Base-by-base conservation (phyloP, 495 filamentous ascomycete species). In the Neurospora hispaniola region DNA sequence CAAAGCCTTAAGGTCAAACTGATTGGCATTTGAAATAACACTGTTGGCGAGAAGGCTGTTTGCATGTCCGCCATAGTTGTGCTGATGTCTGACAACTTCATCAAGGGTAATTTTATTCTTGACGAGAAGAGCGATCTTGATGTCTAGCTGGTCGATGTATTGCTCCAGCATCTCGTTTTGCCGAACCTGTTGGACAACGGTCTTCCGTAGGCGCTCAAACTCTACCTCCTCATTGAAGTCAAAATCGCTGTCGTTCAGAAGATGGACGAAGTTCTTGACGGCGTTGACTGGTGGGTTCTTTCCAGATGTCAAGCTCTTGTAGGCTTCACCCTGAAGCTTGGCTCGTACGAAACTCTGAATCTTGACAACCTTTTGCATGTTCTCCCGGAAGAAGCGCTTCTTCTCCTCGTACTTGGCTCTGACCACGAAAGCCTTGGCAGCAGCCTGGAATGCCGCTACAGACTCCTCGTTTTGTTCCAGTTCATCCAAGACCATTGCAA, bases 41-140 rank as follows among this genome's bases (percentile, higher is more conserved):
- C 88, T 93, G 80, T 96, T 97, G 70, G 91, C 91, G 43, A 98
- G 85, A 14, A 98, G 85, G 75, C 88, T 94, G 73, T 93, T 93
- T 69, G 94, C 91, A 76, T 96, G 92, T 2, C 96, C 96, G 71
- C 96, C 96, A 77, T 96, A 97, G 79, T 96, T 96, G 82, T 91
- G 95, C 80, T 98, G 96, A 79, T 98, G 96, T 78, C 92, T 95
- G 66, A 98, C 92, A 62, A 99, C 94, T 85, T 99, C 96, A 79
- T 99, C 96, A 1, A 98, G 86, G 0, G 96, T 98, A 79, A 99
- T 99, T 83, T 98, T 99, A 83, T 98, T 98, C 85, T 98, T 98
- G 74, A 98, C 96, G 18, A 99, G 87, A 6, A 99, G 88, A 14
- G 95, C 96, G 78, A 99, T 99, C 83, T 99, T 99, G 85, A 98